phyloP scores from a whole-genome alignment of 2,329 filamentous ascomycete genomes.

The Alternaria triticina region DNA sequence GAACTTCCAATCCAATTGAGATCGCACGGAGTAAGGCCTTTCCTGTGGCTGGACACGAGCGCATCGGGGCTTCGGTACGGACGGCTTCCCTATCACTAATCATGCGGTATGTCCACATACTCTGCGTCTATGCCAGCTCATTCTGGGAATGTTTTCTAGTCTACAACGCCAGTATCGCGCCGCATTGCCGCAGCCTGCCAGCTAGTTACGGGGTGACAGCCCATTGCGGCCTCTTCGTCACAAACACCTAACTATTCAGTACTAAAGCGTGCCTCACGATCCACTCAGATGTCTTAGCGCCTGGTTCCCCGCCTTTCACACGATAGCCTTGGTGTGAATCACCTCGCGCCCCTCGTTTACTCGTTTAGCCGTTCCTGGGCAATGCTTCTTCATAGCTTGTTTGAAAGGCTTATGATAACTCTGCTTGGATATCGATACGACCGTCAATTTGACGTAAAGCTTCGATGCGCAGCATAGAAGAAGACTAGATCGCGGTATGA shows the following conservation, averaged over 20 bases:
- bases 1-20: background rate
- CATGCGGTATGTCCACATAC: background rate
- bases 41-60: background rate
- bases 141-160: background rate
- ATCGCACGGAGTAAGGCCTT: background rate
- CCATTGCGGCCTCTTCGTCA: background rate
- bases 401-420: background rate
- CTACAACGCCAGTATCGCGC: background rate
- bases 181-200: background rate
- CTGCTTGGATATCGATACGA: background rate
- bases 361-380: background rate
- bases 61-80: background rate
- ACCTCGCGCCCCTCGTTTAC: background rate
- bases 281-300: background rate
- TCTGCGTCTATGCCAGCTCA: background rate
- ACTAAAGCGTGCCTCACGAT: background rate
- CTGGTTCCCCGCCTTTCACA: background rate
- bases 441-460: background rate
- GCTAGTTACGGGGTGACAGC: background rate
- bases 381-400: background rate
- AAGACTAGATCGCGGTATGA: rapidly evolving
- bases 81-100: background rate
- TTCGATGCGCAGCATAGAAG: rapidly evolving
- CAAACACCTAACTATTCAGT: background rate
- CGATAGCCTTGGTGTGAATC: background rate